Evolutionary conservation across 441 rosid genomes (phyloP).

Genomic region (Croton setiger): DNA sequence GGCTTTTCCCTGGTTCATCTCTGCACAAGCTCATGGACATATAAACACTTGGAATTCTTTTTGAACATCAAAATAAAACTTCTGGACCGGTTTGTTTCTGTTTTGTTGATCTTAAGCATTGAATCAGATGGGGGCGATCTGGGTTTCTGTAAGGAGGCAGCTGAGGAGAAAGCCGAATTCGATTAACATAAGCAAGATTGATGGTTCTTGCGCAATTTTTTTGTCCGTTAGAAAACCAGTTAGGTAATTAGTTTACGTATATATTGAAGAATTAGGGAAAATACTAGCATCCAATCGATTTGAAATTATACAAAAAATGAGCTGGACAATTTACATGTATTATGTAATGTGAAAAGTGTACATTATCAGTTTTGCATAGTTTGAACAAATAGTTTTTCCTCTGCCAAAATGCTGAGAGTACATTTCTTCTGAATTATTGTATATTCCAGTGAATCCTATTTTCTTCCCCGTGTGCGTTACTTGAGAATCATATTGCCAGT

Average conservation of each 20-base stretch:
- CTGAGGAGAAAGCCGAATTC: constrained; percentile 34
- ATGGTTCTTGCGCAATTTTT: constrained; percentile 35
- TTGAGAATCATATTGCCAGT: too few relatives aligned
- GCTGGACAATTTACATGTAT: constrained; percentile 30
- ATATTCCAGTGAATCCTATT: background rate
- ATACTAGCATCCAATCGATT: constrained; percentile 23
- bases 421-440: background rate
- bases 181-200: constrained; percentile 36
- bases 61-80: constrained; percentile 29
- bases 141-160: constrained; percentile 21
- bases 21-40: constrained; percentile 28
- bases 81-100: constrained; percentile 15
- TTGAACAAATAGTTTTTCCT: constrained; percentile 15
- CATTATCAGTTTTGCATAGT: constrained; percentile 49
- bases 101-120: constrained; percentile 27
- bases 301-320: constrained; percentile 27
- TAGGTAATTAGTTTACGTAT: constrained; percentile 37
- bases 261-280: constrained; percentile 33
- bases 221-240: constrained; percentile 24
- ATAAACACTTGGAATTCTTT: constrained; percentile 38
- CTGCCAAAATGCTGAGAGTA: background rate
- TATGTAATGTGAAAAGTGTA: constrained; percentile 38
- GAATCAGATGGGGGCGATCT: constrained; percentile 23
- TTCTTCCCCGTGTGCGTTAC: too few relatives aligned
- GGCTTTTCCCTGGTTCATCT: constrained; percentile 30